phyloP scores from a whole-genome alignment of 2,329 filamentous ascomycete genomes.

The Alternaria rosae region DNA sequence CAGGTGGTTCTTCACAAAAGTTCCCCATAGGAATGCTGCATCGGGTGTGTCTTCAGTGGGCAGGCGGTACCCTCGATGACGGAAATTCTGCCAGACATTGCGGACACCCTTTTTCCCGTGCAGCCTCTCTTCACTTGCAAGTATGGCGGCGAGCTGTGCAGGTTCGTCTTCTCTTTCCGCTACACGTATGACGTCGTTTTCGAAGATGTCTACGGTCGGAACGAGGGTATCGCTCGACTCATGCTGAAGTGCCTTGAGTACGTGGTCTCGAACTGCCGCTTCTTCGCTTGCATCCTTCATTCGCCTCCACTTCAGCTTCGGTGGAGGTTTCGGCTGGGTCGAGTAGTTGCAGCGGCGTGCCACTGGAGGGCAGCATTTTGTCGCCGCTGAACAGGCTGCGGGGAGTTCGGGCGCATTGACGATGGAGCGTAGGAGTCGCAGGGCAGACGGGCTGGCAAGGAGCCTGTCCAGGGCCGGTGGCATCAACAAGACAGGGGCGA shows the following conservation, averaged over 20 bases:
- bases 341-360: constrained; percentile 24
- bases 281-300: constrained; percentile 18
- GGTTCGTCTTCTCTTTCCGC: constrained; percentile 1
- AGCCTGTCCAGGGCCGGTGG: constrained; percentile 55
- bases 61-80: constrained; percentile 47
- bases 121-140: constrained; percentile 52
- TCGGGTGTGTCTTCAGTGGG: constrained; percentile 49
- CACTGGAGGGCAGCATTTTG: constrained; percentile 26
- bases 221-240: constrained; percentile 5
- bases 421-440: constrained; percentile 49
- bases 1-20: constrained; percentile 50
- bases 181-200: not conserved
- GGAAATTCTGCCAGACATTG: constrained; percentile 55
- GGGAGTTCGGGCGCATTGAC: constrained; percentile 35
- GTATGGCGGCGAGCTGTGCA: constrained; percentile 49
- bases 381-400: constrained; percentile 20
- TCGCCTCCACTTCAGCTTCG: constrained; percentile 21
- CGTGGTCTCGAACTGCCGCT: constrained; percentile 12
- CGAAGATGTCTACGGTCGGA: not conserved
- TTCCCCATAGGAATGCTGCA: constrained; percentile 56
- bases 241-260: constrained; percentile 15
- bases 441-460: constrained; percentile 55
- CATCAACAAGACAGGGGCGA: constrained; percentile 47
- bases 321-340: not conserved
- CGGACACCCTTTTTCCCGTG: constrained; percentile 52